Base-by-base conservation (phyloP, 2,329 filamentous ascomycete genomes). In the Sporothrix sp. region DNA sequence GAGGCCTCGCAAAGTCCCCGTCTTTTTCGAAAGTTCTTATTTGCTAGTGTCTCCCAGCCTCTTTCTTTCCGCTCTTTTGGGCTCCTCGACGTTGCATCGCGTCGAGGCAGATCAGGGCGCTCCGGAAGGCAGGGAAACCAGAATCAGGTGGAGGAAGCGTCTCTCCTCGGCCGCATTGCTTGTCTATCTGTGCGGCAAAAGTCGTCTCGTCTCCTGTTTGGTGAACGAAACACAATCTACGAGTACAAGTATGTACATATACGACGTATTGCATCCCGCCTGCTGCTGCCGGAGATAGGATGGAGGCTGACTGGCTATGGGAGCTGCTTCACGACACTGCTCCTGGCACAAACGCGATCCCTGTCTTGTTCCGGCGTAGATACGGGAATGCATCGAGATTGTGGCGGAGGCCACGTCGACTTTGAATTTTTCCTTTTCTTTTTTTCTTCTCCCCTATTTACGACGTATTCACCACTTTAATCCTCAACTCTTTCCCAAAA, bases 311-410 rank as follows among this genome's bases (percentile, higher is more conserved):
- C 10, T 28, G 6, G 25, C 10, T 10, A 28, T 28, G 25, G 25
- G 25, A 6, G 6, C 25, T 28, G 25, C 25, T 10, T 28, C 30
- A 35, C 3, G 14, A 7, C 4, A 7, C n/a, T 40, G 37, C n/a
- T 30, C 42, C 33, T 27, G 30, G 20, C 30, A 27, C 21, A 32
- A 32, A 33, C 40, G 40, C 27, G 43, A 30, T 30, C 28, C 32
- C 23, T 47, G 33, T 20, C 44, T 33, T 21, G 9, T 37, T 46
- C 23, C 18, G 36, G 45, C 45, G 45, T 48, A 48, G 45, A 48
- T 48, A 39, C 35, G 45, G 32, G 45, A 38, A 48, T 25, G 45
- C 45, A 39, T 48, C 45, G 36, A 39, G 35, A 48, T 48, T 36
- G 35, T 37, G 45, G 35, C 45, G 35, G 36, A 48, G 44, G 33